Evolutionary conservation across 2,329 filamentous ascomycete genomes (phyloP), one percentile per base, ranked within the genome.

Genomic region (Calonectria hongkongensis): DNA sequence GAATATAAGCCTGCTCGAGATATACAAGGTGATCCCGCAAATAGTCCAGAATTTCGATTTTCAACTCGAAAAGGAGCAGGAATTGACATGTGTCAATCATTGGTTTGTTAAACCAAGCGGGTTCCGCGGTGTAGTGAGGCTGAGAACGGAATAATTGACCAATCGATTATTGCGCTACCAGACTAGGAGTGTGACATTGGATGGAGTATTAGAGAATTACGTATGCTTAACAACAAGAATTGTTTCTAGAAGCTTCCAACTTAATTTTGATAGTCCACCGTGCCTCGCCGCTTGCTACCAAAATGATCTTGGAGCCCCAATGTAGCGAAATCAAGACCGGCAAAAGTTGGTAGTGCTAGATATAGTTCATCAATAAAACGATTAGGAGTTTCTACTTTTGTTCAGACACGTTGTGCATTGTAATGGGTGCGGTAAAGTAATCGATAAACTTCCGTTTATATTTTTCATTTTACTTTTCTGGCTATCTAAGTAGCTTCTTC

Each of bases 391-490:
- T 36, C 33, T 36, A 36, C 33, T 1, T 36, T 13, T 2, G 5
- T 36, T 36, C 10, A 36, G 33, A 10, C 33, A 36, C 6, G 6
- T 36, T 1, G 25, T 25, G n/a, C 15, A 18, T 4, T 48, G 12
- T 4, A 48, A 48, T 18, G 21, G 3, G 6, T 4, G n/a, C 2
- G 7, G 2, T 16, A 3, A 41, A 10, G 15, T 60, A 60, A 60
- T 18, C 18, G n/a, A 41, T 58, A 41, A 60, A 41, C 33, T 41
- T 25, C 8, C 54, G 54, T 58, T 60, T 60, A 41, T 60, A 58
- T 60, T 60, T 60, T 39, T 39, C 12, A 4, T 48, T 27, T 48
- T 48, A 25, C 45, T 48, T 25, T 36, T 36, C 8, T 41, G 6
- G 4, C 33, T 60, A 41, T 41, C 54, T 41, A 41, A 4, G 18